phyloP scores from a whole-genome alignment of 2,329 filamentous ascomycete genomes.

The Tolypocladium guangdongense region DNA sequence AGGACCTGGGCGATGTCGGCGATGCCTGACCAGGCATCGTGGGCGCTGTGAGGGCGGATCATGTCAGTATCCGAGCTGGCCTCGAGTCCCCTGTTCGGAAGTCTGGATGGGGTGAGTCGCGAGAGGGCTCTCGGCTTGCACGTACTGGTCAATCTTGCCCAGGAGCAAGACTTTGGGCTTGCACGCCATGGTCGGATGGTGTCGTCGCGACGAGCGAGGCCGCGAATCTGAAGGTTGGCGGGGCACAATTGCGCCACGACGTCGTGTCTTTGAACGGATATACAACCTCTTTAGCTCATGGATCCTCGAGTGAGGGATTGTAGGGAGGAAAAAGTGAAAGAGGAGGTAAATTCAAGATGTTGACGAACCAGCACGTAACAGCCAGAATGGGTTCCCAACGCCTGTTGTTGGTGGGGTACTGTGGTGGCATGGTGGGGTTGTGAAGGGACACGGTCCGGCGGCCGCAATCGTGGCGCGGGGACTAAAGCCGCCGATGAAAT shows the following conservation, averaged over 20 bases:
- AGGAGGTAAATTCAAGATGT: neutral
- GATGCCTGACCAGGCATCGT: slow-evolving; percentile 53
- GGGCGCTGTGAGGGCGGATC: slow-evolving; percentile 38
- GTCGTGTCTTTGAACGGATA: neutral
- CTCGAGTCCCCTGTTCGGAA: no score
- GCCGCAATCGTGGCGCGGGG: neutral
- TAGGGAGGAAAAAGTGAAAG: neutral
- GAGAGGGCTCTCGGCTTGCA: neutral
- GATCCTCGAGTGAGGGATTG: neutral
- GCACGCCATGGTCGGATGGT: slow-evolving; percentile 10
- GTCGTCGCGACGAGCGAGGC: neutral
- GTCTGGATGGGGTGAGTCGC: no score
- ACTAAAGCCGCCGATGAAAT: neutral
- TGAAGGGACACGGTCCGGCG: neutral
- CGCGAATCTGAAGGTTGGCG: neutral
- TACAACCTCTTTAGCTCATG: neutral
- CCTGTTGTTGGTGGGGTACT: neutral
- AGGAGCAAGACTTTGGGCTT: slow-evolving; percentile 28
- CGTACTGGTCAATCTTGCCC: slow-evolving; percentile 28
- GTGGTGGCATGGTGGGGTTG: neutral
- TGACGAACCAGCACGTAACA: no score
- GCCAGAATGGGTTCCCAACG: no score
- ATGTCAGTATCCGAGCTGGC: neutral
- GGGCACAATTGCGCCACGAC: neutral
- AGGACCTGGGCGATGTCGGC: slow-evolving; percentile 54